Base-by-base conservation (phyloP, 306 rosid species). In the Lathyrus aphaca region DNA sequence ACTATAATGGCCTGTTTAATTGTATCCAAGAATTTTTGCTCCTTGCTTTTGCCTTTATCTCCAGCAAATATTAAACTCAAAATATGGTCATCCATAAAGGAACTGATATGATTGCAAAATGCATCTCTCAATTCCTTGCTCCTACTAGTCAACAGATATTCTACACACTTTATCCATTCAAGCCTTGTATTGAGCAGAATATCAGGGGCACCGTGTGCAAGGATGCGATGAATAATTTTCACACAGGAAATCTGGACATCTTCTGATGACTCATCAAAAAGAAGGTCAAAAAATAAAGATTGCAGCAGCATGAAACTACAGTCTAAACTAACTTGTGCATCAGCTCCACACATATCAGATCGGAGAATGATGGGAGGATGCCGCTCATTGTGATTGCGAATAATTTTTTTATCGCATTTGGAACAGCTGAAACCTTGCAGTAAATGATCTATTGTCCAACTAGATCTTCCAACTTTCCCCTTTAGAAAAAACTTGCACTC, bases 171-270 rank as follows among this genome's bases (percentile, higher is more conserved):
- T 75, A 77, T 79, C 97, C 98, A 88, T 58, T 84, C 84, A 48
- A 54, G 65, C 73, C 87, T 85, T 21, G 84, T 79, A 62, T 71
- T 77, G 55, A 73, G 74, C 50, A 88, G 83, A 87, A 61, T 25
- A 66, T 79, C 80, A 15, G 74, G 27, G 37, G 77, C 44, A 77
- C 78, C 86, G 74, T 94, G 98, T 37, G 68, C 83, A 75, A 94
- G 89, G 63, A 94, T 84, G 72, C 94, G 86, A 60, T 62, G 79
- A 68, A 94, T 80, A 74, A 76, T 83, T 69, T 58, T 60, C 79
- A 90, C 96, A 72, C 97, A 88, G 71, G 89, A 78, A 75, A 94
- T 86, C 77, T 94, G 98, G 79, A 88, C 85, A 80, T 86, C 97
- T 79, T 88, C 94, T 32, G 86, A 81, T 57, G 96, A 85, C 74